These are phyloP conservation scores for Beta lomatogona DNA, from an alignment of 179 eudicot genomes.

Conservation along the genomic window DNA sequence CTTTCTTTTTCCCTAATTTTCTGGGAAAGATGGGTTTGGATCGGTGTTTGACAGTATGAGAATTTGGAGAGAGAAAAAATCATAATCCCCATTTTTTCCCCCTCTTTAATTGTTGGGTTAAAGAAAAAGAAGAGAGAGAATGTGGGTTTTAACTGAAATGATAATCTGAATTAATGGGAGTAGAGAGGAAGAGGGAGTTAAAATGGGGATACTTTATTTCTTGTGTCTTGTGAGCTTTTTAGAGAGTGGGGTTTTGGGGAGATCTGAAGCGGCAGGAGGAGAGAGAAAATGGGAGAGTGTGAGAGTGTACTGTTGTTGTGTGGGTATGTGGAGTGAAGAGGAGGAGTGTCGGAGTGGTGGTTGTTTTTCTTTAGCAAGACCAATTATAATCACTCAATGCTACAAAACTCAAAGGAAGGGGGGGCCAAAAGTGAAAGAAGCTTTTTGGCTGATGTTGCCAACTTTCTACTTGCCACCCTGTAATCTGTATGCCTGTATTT, in stretches of 20 bases:
- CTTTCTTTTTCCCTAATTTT: slow-evolving; percentile 22
- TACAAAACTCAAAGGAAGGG: not conserved
- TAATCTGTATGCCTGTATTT: no score
- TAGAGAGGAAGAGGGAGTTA: not conserved
- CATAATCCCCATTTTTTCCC: not conserved
- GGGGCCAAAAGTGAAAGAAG: slow-evolving; percentile 2
- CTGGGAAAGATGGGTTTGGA: slow-evolving; percentile 27
- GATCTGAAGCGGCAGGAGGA: slow-evolving; percentile 37
- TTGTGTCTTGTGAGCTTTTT: slow-evolving; percentile 32
- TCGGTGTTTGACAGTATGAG: slow-evolving; percentile 19
- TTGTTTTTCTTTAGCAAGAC: slow-evolving; percentile 14
- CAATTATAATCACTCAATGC: slow-evolving; percentile 1
- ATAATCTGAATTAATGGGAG: not conserved
- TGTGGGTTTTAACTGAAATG: not conserved
- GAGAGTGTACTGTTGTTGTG: slow-evolving; percentile 8
- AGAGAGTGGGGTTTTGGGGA: slow-evolving; percentile 28
- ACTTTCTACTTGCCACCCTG: not conserved
- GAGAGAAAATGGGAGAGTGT: slow-evolving; percentile 9
- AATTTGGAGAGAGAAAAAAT: not conserved
- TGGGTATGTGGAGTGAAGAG: slow-evolving; percentile 19
- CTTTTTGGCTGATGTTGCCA: slow-evolving; percentile 31
- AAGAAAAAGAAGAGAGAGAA: not conserved
- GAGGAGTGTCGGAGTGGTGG: slow-evolving; percentile 32
- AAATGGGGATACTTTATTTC: slow-evolving; percentile 17
- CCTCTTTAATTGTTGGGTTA: no score